phyloP scores from a whole-genome alignment of 352 stramenopile species.

The Phytophthora sp. region DNA sequence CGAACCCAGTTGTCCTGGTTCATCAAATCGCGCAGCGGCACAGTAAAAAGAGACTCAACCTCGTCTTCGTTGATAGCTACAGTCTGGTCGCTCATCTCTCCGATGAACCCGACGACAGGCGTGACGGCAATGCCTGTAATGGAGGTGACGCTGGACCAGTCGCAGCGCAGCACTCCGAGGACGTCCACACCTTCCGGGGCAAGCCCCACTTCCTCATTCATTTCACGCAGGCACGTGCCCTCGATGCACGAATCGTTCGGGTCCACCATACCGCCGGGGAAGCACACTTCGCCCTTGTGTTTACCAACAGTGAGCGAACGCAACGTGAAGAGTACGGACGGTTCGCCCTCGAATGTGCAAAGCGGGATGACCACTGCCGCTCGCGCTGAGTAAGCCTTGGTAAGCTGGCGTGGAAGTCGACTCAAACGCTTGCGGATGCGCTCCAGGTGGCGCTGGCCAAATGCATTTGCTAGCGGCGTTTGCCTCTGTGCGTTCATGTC shows the following conservation, averaged over 20 bases:
- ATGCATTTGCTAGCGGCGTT: constrained; percentile 72
- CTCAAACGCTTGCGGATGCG: constrained; percentile 95
- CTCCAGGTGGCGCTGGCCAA: constrained; percentile 90
- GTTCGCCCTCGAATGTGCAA: constrained; percentile 95
- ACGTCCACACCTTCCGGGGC: constrained; percentile 84
- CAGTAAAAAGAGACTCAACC: constrained; percentile 96
- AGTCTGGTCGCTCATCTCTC: constrained; percentile 91
- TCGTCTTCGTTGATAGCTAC: constrained; percentile 95
- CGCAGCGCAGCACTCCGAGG: constrained; percentile 94
- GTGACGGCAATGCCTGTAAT: constrained; percentile 98
- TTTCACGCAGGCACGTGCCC: constrained; percentile 96
- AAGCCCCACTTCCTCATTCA: constrained; percentile 97
- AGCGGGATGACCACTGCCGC: constrained; percentile 96
- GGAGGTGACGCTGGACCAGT: constrained; percentile 95
- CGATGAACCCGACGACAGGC: constrained; percentile 96
- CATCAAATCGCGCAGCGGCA: constrained; percentile 90
- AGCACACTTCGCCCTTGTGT: constrained; percentile 97
- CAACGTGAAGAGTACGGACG: constrained; percentile 97
- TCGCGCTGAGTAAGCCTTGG: constrained; percentile 90
- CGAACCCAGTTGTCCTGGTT: constrained; percentile 86
- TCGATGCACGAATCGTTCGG: constrained; percentile 93
- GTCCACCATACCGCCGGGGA: constrained; percentile 96
- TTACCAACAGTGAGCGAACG: constrained; percentile 90
- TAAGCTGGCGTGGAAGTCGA: constrained; percentile 94
- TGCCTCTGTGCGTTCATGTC: constrained; percentile 42